Evolutionary conservation across 2,329 filamentous ascomycete genomes (phyloP), one percentile per base, ranked within the genome.

Genomic region (Botrytis medusae): DNA sequence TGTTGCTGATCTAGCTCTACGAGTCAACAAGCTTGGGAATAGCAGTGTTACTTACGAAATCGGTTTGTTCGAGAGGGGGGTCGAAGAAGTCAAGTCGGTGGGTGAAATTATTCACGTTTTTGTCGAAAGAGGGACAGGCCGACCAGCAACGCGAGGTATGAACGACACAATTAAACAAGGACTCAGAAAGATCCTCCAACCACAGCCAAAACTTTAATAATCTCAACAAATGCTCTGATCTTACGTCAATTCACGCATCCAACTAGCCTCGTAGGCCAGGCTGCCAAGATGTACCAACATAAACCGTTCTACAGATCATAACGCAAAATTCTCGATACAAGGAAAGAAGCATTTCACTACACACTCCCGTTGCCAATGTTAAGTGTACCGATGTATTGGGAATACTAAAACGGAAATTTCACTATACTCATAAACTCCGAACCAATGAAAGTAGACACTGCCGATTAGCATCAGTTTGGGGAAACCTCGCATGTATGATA

Each of bases 1-100:
- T 51, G 86, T 94, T 4, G 88, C 97, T 0, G 93, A 98, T 77
- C 86, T 98, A 7, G 93, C 91, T 1, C 83, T 98, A 61, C 88
- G 94, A 20, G 94, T 97, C 51, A 92, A 92, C 77, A 95, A 92
- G 82, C 86, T 98, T 12, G 94, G 95, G 6, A 92, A 89, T 77
- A 94, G 93, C 40, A 97, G 94, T 79, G 94, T 97, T 14, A 93
- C 90, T 20, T 98, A 97, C 80, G 95, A 98, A 81, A 89, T 97
- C 74, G 96, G 90, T 0, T 86, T 98, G 1, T 98, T 98, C 79
- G 91, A 93, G 80, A 86, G 88, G 74, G 93, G 91, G 0, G 84
- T 90, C 3, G 89, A 93, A 1, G 84, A 87, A 32, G 93, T 96
- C 16, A 93, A 92, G 80, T 93, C 94, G 18, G 94, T 97, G 0